These are phyloP conservation scores for Sclerotinia sclerotiorum DNA, from an alignment of 2,329 filamentous ascomycete species.

Conservation along the genomic window DNA sequence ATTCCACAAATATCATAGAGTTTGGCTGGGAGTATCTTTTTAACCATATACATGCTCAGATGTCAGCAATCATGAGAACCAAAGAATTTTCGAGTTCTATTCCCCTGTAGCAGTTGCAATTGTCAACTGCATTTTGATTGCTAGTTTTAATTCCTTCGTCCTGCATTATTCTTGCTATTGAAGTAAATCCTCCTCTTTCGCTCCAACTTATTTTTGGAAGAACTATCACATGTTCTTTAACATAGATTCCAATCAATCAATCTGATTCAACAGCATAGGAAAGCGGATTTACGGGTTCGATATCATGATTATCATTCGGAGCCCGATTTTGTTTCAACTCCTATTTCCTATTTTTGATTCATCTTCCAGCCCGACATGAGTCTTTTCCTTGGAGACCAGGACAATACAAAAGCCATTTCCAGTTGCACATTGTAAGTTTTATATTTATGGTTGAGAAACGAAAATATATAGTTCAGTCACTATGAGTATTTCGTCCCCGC, in stretches of 20 bases:
- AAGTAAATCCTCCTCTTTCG: background rate
- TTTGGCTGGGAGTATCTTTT: background rate
- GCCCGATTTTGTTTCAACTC: background rate
- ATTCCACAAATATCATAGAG: background rate
- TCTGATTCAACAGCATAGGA: background rate
- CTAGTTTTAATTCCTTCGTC: background rate
- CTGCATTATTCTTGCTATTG: background rate
- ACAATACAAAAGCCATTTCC: too few relatives aligned
- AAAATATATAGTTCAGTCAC: too few relatives aligned
- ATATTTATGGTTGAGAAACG: too few relatives aligned
- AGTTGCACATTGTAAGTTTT: background rate
- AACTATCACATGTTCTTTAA: too few relatives aligned
- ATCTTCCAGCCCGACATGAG: background rate
- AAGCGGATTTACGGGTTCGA: fast-evolving
- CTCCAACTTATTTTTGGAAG: background rate
- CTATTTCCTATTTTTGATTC: background rate
- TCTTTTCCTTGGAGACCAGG: background rate
- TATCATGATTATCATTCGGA: background rate
- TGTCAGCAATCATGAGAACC: too few relatives aligned
- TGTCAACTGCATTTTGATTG: background rate
- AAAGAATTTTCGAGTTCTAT: background rate
- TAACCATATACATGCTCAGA: background rate
- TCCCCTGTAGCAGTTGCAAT: too few relatives aligned
- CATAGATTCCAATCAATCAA: too few relatives aligned
- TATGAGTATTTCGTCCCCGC: too few relatives aligned